Base-by-base conservation (phyloP, 495 filamentous ascomycete species). In the Podospora australis region DNA sequence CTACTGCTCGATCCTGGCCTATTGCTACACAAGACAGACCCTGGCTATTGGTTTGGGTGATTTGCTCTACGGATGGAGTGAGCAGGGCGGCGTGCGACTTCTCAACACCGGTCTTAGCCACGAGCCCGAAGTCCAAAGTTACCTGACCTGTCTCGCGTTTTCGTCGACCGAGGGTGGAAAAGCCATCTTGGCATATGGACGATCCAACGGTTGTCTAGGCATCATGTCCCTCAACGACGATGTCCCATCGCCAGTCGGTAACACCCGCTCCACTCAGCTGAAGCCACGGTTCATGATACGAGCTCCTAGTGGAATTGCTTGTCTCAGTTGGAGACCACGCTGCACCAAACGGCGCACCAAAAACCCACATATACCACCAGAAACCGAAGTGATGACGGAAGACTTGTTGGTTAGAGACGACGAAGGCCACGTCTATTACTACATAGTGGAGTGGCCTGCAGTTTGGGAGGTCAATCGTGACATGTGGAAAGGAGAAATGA, bases 341-440 rank as follows among this genome's bases (percentile, higher is more conserved):
- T 60, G 68, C 39, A 75, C 71, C 3, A 36, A 61, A 24, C 62
- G 74, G 21, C 62, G 64, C 11, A 71, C 3, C 49, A 60, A 47
- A 71, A 59, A 48, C 56, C 45, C 4, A 34, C 51, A 5, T 58
- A 62, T n/a, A 52, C 14, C 32, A 29, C 26, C 63, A n/a, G 66
- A 61, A 16, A 55, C 44, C 45, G 50, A 62, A 1, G 74, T 79
- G 1, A 63, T 72, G 38, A 82, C 74, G 1, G 90, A 98, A 62
- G 88, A 95, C 48, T 78, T 98, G 29, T 73, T 91, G 3, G 85
- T 92, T 13, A 90, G 94, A 3, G 90, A 97, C 50, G 89, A 97
- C 54, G 57, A 74, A n/a, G 92, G 92, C 1, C 78, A 78, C 44
- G 65, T 98, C 3, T 95, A 88, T 67, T 88, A 91, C 54, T 98